A percentile compares a stretch with the other conserved stretches of the same genome.
Conservation (phyloP, 2,329 filamentous ascomycete genomes). For the Huntiella moniliformis region DNA sequence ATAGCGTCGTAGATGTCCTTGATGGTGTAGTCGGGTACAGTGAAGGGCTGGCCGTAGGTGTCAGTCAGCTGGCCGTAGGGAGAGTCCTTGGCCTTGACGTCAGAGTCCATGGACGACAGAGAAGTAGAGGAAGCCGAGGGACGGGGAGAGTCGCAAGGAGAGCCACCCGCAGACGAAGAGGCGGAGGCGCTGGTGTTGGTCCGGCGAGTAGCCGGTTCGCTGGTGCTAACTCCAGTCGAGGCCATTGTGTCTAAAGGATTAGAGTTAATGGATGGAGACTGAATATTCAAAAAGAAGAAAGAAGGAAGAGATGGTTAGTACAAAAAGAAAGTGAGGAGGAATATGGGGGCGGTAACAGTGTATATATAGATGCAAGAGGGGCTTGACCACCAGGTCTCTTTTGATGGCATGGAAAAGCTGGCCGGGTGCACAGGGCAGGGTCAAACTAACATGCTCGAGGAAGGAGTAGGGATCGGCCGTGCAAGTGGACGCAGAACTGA, state of each 20-base stretch:
- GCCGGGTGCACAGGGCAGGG: background rate
- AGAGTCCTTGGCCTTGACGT: slow-evolving; percentile 26
- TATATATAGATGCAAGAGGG: background rate
- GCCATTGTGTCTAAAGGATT: slow-evolving; percentile 8
- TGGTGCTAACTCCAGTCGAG: slow-evolving; percentile 11
- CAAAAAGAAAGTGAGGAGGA: background rate
- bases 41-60: slow-evolving; percentile 87
- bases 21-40: slow-evolving; percentile 88
- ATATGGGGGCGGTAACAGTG: background rate
- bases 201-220: slow-evolving; percentile 11
- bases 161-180: slow-evolving; percentile 27
- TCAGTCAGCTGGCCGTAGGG: slow-evolving; percentile 55
- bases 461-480: background rate
- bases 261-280: background rate
- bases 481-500: background rate
- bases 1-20: slow-evolving; percentile 95
- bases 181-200: slow-evolving; percentile 15
- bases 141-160: slow-evolving; percentile 40
- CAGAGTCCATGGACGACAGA: slow-evolving; percentile 67
- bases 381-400: too few species aligned
- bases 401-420: background rate
- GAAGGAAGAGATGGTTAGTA: background rate
- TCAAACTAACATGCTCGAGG: background rate
- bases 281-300: slow-evolving; percentile 1
- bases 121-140: slow-evolving; percentile 68